A percentile compares a stretch with the other conserved stretches of the same genome.
phyloP scores from a whole-genome alignment of 495 filamentous ascomycete genomes.

The Eremomyces bilateralis region DNA sequence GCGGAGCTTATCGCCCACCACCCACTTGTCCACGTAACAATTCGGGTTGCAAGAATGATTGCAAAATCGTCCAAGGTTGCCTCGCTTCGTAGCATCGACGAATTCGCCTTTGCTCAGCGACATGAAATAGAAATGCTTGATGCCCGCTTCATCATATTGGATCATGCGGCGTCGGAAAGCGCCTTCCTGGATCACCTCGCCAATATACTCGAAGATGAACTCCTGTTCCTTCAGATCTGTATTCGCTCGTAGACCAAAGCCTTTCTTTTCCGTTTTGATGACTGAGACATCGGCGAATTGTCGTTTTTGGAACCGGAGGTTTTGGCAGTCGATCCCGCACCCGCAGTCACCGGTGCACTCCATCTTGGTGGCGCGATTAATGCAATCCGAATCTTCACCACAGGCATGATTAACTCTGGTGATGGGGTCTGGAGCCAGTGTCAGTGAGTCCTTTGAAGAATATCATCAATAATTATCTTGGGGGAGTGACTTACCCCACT shows the following conservation, averaged over 20 bases:
- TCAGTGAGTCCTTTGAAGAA: conserved; percentile 11
- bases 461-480: too few species aligned
- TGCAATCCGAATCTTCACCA: conserved; percentile 93
- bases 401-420: conserved; percentile 57
- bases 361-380: conserved; percentile 95
- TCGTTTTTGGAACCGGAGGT: conserved; percentile 81
- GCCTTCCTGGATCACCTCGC: conserved; percentile 87
- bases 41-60: conserved; percentile 99
- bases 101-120: conserved; percentile 92
- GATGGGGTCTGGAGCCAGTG: conserved; percentile 30
- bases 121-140: conserved; percentile 99
- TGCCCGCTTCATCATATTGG: conserved; percentile 83
- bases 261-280: conserved; percentile 94
- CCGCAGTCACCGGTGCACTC: conserved; percentile 77
- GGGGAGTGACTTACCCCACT: conserved; percentile 98
- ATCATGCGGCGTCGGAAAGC: conserved; percentile 73
- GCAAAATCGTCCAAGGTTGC: conserved; percentile 90
- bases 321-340: conserved; percentile 74
- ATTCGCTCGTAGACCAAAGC: conserved; percentile 74
- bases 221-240: conserved; percentile 52
- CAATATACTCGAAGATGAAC: conserved; percentile 96
- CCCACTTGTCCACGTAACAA: conserved; percentile 99
- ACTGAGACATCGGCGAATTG: conserved; percentile 83
- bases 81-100: conserved; percentile 92
- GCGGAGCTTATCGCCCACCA: conserved; percentile 91